Base-by-base conservation (phyloP, 2,329 filamentous ascomycete genomes). In the Parascedosporium putredinis region DNA sequence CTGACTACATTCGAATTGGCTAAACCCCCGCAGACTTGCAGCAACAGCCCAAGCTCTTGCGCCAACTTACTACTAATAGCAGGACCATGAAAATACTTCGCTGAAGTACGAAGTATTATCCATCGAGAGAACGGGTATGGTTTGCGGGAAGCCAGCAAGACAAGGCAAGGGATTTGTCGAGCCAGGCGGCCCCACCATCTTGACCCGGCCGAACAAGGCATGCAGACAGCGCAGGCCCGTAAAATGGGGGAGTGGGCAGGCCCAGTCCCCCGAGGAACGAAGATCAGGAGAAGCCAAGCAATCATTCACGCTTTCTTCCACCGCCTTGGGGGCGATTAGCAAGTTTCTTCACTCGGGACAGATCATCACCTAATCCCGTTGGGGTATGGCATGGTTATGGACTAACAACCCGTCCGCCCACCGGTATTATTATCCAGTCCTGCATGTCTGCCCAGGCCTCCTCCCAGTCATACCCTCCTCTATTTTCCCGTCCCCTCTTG, bases 251-350 rank as follows among this genome's bases (percentile, higher is more conserved):
- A 42, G 38, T 42, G 16, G 20, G 12, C 20, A 20, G 20, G 6
- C 10, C 16, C 23, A 20, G 36, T 14, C 10, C 38, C 12, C 23
- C 20, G 18, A 42, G 20, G 27, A 7, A 20, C 20, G 38, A 42
- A 42, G 20, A 42, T 42, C 38, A 42, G 38, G 29, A 34, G 29
- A 47, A 38, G 45, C 45, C 45, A 47, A 47, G 45, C 20, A 20
- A 7, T 18, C 2, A 42, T 22, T 23, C 23, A 36, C 14, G 27
- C 5, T 34, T 23, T 47, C 14, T n/a, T n/a, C n/a, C n/a, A n/a
- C n/a, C n/a, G n/a, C 20, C 43, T 31, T 9, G n/a, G 27, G 23
- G n/a, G 43, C 14, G 40, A 14, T 23, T 27, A 27, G 5, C 43
- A 34, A 36, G n/a, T 31, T 24, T 18, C 3, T 22, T 34, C 20